These are phyloP conservation scores for Auricularia heimuer DNA, from an alignment of 768 basidiomycete species.

Conservation along the genomic window DNA sequence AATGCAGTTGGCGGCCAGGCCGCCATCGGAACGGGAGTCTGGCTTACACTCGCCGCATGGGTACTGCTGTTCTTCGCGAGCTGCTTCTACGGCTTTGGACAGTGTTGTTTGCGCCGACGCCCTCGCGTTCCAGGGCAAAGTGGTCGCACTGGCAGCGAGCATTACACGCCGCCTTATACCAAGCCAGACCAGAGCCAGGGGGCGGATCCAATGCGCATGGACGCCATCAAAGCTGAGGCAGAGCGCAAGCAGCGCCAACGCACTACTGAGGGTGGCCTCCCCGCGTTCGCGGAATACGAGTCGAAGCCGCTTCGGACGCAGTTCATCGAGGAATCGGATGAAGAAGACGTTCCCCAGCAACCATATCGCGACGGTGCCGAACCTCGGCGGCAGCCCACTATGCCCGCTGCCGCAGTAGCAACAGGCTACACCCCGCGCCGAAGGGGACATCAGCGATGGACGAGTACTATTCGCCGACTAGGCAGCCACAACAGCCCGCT, in stretches of 20 bases:
- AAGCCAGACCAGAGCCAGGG: slow-evolving; percentile 25
- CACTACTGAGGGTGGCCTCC: slow-evolving; percentile 54
- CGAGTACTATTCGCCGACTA: slow-evolving; percentile 48
- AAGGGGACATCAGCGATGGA: slow-evolving; percentile 63
- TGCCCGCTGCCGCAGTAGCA: slow-evolving; percentile 21
- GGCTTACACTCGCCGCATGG: slow-evolving; percentile 85
- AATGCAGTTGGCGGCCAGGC: slow-evolving; percentile 72
- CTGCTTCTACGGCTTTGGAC: slow-evolving; percentile 76
- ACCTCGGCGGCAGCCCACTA: slow-evolving; percentile 16
- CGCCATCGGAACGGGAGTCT: slow-evolving; percentile 76
- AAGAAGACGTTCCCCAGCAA: slow-evolving; percentile 21
- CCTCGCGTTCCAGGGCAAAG: slow-evolving; percentile 30
- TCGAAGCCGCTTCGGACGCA: slow-evolving; percentile 55
- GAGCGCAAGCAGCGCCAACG: slow-evolving; percentile 68
- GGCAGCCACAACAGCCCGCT: slow-evolving; percentile 25
- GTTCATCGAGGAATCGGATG: slow-evolving; percentile 41
- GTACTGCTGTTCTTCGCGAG: slow-evolving; percentile 82
- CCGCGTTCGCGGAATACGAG: slow-evolving; percentile 63
- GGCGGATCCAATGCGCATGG: slow-evolving; percentile 63
- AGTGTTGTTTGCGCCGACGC: slow-evolving; percentile 69
- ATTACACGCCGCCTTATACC: slow-evolving; percentile 15
- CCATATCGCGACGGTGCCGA: slow-evolving; percentile 24
- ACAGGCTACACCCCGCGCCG: slow-evolving; percentile 52
- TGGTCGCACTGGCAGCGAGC: slow-evolving; percentile 15
- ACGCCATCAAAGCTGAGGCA: slow-evolving; percentile 78